Conservation (phyloP, 345 rosid genomes). For the Angophora floribunda region DNA sequence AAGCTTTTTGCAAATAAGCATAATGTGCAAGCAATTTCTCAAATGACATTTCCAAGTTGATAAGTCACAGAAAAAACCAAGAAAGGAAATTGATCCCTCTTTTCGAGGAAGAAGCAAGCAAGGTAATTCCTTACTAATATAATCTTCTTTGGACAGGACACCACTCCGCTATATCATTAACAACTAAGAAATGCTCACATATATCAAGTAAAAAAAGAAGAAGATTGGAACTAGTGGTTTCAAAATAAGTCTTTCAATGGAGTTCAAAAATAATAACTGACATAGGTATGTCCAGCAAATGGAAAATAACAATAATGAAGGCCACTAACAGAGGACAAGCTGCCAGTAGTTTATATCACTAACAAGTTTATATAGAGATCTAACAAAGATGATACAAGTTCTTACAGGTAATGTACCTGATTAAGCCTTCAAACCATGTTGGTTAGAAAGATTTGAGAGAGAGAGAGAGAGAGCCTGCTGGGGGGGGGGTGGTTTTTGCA, state of each 20-base stretch:
- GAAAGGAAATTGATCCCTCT: background rate
- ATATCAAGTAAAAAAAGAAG: background rate
- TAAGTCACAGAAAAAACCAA: background rate
- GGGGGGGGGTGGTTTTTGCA: no score
- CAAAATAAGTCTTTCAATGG: background rate
- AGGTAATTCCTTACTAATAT: background rate
- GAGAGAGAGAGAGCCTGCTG: background rate
- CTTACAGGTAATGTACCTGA: background rate
- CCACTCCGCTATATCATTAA: background rate
- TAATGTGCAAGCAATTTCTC: background rate
- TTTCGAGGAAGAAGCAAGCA: background rate
- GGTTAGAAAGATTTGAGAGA: background rate
- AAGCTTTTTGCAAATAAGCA: background rate
- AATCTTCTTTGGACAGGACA: background rate
- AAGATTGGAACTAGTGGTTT: background rate
- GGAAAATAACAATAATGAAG: background rate
- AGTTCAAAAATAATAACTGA: background rate
- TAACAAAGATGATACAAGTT: background rate
- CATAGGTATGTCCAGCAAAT: background rate
- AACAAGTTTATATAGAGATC: background rate
- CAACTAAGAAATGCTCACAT: background rate
- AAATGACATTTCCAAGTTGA: background rate
- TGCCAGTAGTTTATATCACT: background rate
- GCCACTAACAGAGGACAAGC: background rate
- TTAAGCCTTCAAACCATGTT: background rate